Evolutionary conservation across 164 flowering plant species (phyloP), one percentile per base, ranked within the genome.

Genomic region (Chloranthus sessilifolius): DNA sequence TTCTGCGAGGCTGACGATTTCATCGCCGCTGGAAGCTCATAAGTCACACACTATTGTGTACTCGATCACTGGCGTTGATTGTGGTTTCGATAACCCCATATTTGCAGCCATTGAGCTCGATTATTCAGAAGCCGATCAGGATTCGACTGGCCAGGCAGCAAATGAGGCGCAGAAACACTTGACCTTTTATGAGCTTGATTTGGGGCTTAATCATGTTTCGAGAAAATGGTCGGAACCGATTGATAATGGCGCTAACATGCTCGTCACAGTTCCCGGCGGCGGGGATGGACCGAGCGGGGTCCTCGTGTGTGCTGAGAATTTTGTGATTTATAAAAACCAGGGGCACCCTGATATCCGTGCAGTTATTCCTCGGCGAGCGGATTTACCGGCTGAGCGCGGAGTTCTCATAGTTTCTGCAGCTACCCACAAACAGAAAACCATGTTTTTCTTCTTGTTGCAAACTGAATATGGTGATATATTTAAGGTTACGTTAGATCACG

Each of bases 201-300:
- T 92, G 21, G 97, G 99, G 51, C 81, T 92, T 29, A 92, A 92
- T 53, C 99, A 92, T 65, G 97, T 92, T 3, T 86, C 95, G 0
- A 74, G 99, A 67, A 92, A 86, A 52, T 92, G 99, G 99, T 86
- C 99, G 0, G 92, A 84, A 38, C 83, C 74, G 29, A 91, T 92
- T 49, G 99, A 89, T 61, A 92, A 92, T 72, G 97, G 95, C 9
- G 97, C 99, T 0, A 92, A 92, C 63, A 60, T 92, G 90, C 83
- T 92, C 11, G 97, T 92, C 7, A 88, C 91, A 0, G 99, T 92
- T 4, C 99, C 99, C 10, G 97, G 99, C 2, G 99, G 97, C 22
- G 97, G 79, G 5, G 99, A 92, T 69, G 99, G 99, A 5, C 99
- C 99, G 0, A 86, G 99, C 53, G 97, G 99, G 5, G 95, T 92